Conservation (phyloP, 441 rosid genomes). For the Corymbia calophylla region DNA sequence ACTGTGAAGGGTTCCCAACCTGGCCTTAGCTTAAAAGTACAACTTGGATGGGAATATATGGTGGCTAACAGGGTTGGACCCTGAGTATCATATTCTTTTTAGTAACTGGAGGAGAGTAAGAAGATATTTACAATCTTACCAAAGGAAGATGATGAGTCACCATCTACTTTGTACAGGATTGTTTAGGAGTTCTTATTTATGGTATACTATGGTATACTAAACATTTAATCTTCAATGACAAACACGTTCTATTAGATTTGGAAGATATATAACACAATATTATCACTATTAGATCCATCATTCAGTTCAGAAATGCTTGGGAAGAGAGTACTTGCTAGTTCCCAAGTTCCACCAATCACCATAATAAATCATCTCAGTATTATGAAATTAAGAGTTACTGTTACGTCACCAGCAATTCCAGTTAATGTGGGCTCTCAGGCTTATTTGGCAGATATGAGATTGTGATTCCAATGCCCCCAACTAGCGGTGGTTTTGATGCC, state of each 20-base stretch:
- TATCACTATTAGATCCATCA: background rate
- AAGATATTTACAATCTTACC: background rate
- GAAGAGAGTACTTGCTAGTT: background rate
- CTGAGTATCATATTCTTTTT: background rate
- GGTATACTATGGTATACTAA: background rate
- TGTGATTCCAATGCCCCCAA: background rate
- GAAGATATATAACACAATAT: background rate
- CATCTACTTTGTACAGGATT: background rate
- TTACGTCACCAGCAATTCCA: background rate
- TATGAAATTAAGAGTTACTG: background rate
- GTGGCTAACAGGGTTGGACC: background rate
- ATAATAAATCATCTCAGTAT: background rate
- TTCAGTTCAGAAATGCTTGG: background rate
- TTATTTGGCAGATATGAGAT: background rate
- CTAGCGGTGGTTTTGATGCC: background rate
- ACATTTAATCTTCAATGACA: background rate
- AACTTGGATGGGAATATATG: background rate
- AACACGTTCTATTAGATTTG: background rate
- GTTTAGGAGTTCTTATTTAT: background rate
- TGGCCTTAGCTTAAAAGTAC: background rate
- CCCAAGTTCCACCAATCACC: background rate
- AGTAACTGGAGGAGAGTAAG: background rate
- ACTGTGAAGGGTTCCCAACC: background rate
- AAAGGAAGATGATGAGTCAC: background rate
- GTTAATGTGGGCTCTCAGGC: background rate